Conservation (phyloP, 1,284 basidiomycete species). For the Dichomitus squalens region DNA sequence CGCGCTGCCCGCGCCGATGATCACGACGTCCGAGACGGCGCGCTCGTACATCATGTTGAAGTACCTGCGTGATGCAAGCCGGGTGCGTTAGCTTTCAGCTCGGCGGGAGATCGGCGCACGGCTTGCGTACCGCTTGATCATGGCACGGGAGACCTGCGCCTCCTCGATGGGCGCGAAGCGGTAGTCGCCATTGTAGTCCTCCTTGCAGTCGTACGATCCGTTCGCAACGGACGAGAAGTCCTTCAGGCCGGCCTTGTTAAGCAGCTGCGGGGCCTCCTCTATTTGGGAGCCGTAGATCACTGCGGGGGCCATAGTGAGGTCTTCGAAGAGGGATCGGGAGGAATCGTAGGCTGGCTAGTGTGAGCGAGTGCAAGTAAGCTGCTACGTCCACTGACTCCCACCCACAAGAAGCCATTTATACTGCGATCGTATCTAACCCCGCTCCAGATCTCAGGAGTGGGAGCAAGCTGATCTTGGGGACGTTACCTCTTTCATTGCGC, state of each 20-base stretch:
- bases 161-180: constrained; percentile 76
- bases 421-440: not conserved
- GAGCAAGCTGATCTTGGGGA: no score
- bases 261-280: constrained; percentile 28
- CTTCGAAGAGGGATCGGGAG: not conserved
- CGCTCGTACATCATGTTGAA: constrained; percentile 76
- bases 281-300: constrained; percentile 30
- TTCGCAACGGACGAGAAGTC: constrained; percentile 12
- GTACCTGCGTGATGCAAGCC: constrained; percentile 45
- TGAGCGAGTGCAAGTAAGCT: not conserved
- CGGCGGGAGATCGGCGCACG: not conserved
- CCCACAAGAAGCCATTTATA: not conserved
- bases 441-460: not conserved
- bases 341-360: not conserved
- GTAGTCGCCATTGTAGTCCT: constrained; percentile 65
- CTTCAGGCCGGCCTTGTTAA: constrained; percentile 29
- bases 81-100: no score
- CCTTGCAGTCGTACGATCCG: constrained; percentile 38
- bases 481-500: not conserved
- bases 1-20: constrained; percentile 81
- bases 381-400: not conserved
- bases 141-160: constrained; percentile 76
- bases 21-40: constrained; percentile 77
- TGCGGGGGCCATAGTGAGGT: constrained; percentile 35
- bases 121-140: constrained; percentile 71